phyloP scores from a whole-genome alignment of 495 filamentous ascomycete genomes.

The Tricharina praecox region DNA sequence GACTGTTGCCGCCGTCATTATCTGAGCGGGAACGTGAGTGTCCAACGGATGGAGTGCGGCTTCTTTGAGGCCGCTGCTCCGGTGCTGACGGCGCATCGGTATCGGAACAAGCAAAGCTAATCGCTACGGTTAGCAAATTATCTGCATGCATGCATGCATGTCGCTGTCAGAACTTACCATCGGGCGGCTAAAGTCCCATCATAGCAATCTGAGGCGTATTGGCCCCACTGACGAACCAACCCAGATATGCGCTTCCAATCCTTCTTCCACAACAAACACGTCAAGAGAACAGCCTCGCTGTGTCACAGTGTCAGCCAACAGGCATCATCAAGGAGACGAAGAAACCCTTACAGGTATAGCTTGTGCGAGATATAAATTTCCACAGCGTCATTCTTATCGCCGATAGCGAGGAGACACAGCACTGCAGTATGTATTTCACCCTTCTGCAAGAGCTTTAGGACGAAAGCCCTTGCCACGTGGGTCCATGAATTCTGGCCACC shows the following conservation, averaged over 20 bases:
- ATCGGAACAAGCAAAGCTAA: slow-evolving; percentile 60
- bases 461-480: slow-evolving; percentile 80
- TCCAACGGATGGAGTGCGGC: slow-evolving; percentile 11
- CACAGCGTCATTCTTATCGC: slow-evolving; percentile 84
- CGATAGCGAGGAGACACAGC: slow-evolving; percentile 78
- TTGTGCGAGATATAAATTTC: slow-evolving; percentile 91
- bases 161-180: slow-evolving; percentile 37
- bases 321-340: slow-evolving; percentile 42
- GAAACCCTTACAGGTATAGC: slow-evolving; percentile 77
- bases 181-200: slow-evolving; percentile 82
- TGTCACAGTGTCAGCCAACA: too few species aligned
- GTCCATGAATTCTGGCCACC: slow-evolving; percentile 61
- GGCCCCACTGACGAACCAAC: slow-evolving; percentile 86
- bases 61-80: slow-evolving; percentile 1
- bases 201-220: slow-evolving; percentile 68
- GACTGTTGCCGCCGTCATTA: slow-evolving; percentile 13
- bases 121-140: slow-evolving; percentile 6
- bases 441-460: slow-evolving; percentile 73
- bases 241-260: slow-evolving; percentile 85
- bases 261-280: slow-evolving; percentile 27
- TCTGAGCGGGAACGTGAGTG: slow-evolving; percentile 24
- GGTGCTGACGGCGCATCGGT: slow-evolving; percentile 40
- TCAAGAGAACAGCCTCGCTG: slow-evolving; percentile 28
- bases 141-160: not conserved
- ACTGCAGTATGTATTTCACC: slow-evolving; percentile 85